phyloP scores from a whole-genome alignment of 2,329 filamentous ascomycete genomes.

The Fusarium caatingaense region DNA sequence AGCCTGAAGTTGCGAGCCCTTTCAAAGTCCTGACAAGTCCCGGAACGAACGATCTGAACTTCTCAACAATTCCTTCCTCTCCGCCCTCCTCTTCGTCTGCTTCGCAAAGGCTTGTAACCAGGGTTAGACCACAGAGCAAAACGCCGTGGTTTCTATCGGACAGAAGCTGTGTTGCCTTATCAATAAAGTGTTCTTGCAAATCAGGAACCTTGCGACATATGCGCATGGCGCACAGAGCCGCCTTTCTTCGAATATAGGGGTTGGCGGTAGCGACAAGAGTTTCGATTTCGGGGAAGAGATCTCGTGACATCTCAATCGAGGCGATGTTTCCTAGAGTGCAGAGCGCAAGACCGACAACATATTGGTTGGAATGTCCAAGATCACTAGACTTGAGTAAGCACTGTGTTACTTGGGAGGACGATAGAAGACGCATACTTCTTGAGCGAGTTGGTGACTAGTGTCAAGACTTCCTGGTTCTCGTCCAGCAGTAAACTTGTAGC shows the following conservation, averaged over 20 bases:
- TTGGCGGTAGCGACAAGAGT: slow-evolving; percentile 91
- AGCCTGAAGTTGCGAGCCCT: slow-evolving; percentile 91
- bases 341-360: slow-evolving; percentile 94
- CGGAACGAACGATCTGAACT: slow-evolving; percentile 88
- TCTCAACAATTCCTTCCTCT: slow-evolving; percentile 90
- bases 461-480: slow-evolving; percentile 98
- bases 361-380: slow-evolving; percentile 96
- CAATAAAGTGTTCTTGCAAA: slow-evolving; percentile 94
- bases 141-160: slow-evolving; percentile 97
- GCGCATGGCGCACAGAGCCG: slow-evolving; percentile 97
- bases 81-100: slow-evolving; percentile 92
- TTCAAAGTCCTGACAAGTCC: slow-evolving; percentile 91
- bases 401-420: background rate
- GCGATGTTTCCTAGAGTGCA: slow-evolving; percentile 98
- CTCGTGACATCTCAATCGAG: slow-evolving; percentile 97
- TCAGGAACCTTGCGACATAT: slow-evolving; percentile 99
- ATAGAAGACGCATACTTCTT: slow-evolving; percentile 77
- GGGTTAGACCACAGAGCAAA: slow-evolving; percentile 87
- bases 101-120: slow-evolving; percentile 93
- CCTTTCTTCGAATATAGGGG: slow-evolving; percentile 98
- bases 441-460: slow-evolving; percentile 95
- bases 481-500: slow-evolving; percentile 96
- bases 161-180: slow-evolving; percentile 89
- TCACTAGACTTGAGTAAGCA: slow-evolving; percentile 69
- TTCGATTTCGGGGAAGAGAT: slow-evolving; percentile 96